phyloP scores from a whole-genome alignment of 2,329 filamentous ascomycete genomes.

The Aspergillus sp. region DNA sequence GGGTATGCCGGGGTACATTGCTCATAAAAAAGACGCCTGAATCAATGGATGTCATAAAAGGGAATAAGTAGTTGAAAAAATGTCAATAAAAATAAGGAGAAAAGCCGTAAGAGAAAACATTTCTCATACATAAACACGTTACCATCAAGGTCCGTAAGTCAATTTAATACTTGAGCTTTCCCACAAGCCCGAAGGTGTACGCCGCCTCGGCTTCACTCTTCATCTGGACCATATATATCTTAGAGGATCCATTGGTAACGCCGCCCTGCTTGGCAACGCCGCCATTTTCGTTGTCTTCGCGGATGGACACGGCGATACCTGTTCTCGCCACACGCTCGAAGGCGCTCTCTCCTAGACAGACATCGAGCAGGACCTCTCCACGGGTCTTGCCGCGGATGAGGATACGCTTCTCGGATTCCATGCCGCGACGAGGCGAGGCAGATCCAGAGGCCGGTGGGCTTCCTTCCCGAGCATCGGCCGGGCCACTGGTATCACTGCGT shows the following conservation, averaged over 20 bases:
- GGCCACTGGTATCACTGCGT: conserved; percentile 27
- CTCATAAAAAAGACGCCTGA: not conserved
- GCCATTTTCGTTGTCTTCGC: conserved; percentile 68
- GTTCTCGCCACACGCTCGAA: conserved; percentile 79
- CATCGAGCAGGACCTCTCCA: conserved; percentile 69
- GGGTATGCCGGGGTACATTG: not conserved
- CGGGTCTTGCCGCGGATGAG: conserved; percentile 68
- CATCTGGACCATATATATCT: conserved; percentile 63
- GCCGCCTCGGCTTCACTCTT: conserved; percentile 49
- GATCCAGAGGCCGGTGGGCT: conserved; percentile 25
- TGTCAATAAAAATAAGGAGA: not conserved
- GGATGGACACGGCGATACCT: conserved; percentile 84
- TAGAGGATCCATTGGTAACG: conserved; percentile 54
- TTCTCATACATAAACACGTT: not conserved
- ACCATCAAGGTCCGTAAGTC: not conserved
- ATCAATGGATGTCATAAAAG: not conserved
- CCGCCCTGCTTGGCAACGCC: conserved; percentile 53
- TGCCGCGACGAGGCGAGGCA: conserved; percentile 41
- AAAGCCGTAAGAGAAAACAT: not conserved
- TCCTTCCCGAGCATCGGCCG: conserved; percentile 9
- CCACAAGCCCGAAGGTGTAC: conserved; percentile 52
- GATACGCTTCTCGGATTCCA: conserved; percentile 77
- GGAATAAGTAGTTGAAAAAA: not conserved
- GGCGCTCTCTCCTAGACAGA: conserved; percentile 75
- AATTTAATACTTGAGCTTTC: conserved; percentile 46